Conservation (phyloP, 2,329 filamentous ascomycete species). For the Apiospora kogelbergensis region DNA sequence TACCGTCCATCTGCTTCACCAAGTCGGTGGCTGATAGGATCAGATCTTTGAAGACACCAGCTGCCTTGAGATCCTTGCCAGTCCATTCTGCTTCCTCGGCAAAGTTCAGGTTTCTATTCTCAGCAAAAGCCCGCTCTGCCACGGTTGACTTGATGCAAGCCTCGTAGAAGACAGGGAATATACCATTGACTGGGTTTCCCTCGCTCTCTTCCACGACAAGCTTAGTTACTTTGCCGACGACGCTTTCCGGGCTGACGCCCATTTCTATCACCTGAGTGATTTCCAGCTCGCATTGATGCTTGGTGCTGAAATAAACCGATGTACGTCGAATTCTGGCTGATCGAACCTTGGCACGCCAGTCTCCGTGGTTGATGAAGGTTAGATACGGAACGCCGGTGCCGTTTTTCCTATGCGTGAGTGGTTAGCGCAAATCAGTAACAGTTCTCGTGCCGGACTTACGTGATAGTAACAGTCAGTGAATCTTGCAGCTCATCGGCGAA, state of each 20-base stretch:
- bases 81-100: slow-evolving; percentile 27
- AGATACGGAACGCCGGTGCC: slow-evolving; percentile 20
- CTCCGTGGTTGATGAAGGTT: slow-evolving; percentile 22
- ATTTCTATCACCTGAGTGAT: slow-evolving; percentile 30
- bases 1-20: slow-evolving; percentile 29
- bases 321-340: slow-evolving; percentile 24
- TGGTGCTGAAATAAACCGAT: slow-evolving; percentile 18
- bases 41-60: slow-evolving; percentile 23
- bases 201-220: slow-evolving; percentile 14
- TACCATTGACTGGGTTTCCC: slow-evolving; percentile 11
- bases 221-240: not conserved
- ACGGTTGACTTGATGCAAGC: slow-evolving; percentile 22
- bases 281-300: slow-evolving; percentile 19
- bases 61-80: slow-evolving; percentile 19
- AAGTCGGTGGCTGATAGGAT: slow-evolving; percentile 21
- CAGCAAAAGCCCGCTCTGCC: slow-evolving; percentile 21
- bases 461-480: slow-evolving; percentile 23
- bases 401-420: slow-evolving; percentile 17
- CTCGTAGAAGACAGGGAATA: slow-evolving; percentile 26
- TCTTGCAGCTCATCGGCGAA: slow-evolving; percentile 27
- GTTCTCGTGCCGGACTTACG: slow-evolving; percentile 21
- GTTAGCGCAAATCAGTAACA: slow-evolving; percentile 9
- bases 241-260: not conserved
- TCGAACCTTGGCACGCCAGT: slow-evolving; percentile 20
- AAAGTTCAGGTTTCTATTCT: slow-evolving; percentile 26